Conservation (phyloP, 805 yeast species). For the Sugiyamaella chiloensis region DNA sequence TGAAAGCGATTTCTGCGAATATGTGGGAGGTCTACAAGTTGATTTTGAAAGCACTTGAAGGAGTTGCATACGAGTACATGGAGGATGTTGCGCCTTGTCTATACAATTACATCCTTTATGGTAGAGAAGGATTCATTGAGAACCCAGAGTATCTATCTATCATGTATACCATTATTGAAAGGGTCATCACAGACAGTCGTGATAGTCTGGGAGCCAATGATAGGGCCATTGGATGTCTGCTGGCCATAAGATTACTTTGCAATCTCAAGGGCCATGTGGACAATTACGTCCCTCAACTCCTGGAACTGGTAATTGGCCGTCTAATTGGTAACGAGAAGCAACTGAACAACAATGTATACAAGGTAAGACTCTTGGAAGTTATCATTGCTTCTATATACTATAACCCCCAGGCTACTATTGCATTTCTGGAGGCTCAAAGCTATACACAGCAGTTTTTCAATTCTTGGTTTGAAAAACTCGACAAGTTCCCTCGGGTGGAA, state of each 20-base stretch:
- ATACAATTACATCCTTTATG: conserved; percentile 68
- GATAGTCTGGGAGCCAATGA: conserved; percentile 57
- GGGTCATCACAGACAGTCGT: conserved; percentile 32
- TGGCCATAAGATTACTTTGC: conserved; percentile 62
- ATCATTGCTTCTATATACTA: conserved; percentile 62
- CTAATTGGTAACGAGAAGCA: conserved; percentile 36
- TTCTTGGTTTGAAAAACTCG: conserved; percentile 61
- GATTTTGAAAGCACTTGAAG: conserved; percentile 40
- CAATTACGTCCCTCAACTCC: conserved; percentile 44
- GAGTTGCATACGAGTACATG: conserved; percentile 54
- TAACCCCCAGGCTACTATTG: conserved; percentile 54
- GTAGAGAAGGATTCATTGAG: conserved; percentile 46
- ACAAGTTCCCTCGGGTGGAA: conserved; percentile 62
- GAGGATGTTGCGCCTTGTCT: conserved; percentile 75
- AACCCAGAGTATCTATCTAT: conserved; percentile 48
- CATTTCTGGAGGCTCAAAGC: conserved; percentile 44
- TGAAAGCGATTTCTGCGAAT: conserved; percentile 57
- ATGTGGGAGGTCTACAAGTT: conserved; percentile 72
- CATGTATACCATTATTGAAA: conserved; percentile 48
- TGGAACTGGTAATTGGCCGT: conserved; percentile 43
- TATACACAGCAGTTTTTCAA: conserved; percentile 52
- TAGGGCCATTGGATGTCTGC: conserved; percentile 53
- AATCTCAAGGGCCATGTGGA: conserved; percentile 50
- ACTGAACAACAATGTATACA: conserved; percentile 38
- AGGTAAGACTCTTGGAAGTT: conserved; percentile 55